Base-by-base conservation (phyloP, 768 basidiomycete species). In the Tulasnella sp. region DNA sequence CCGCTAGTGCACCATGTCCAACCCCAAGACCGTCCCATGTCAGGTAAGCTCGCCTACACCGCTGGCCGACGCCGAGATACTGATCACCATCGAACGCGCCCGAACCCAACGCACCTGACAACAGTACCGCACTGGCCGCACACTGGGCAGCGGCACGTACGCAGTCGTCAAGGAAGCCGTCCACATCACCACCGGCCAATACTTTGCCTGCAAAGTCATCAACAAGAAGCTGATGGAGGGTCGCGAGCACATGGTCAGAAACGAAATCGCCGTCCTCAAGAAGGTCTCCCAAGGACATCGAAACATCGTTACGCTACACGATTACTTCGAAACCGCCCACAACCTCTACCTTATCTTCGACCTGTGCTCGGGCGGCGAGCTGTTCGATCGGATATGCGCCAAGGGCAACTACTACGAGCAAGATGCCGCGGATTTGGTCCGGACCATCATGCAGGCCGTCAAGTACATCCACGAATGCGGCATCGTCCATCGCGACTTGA, bases 141-240 rank as follows among this genome's bases (percentile, higher is more conserved):
- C 92, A 6, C 90, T 92, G 55, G 94, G 93, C 35, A 95, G 93
- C 82, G 96, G 96, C 71, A 98, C 96, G 61, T 98, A 98, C 82
- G 94, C 94, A 79, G 94, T 96, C 83, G 94, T 95, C 71, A 95
- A 95, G 85, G 95, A 98, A 86, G 96, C 96, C 69, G 93, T 96
- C 35, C 95, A 97, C 82, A 91, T 97, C 86, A 91, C 92, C 86
- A 95, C 95, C 0, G 90, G 91, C 29, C 89, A 98, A 84, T 97
- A 96, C 86, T 99, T 92, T 87, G 98, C 97, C 29, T 98, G 96
- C 89, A 99, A 99, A 85, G 98, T 99, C 82, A 96, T 98, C 86
- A 98, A 97, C 90, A 99, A 99, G 89, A 95, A 96, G 83, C 90
- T 98, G 78, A 98, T 98, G 96, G 93, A 97, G 83, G 97, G 97